These are phyloP conservation scores for Populus hybrid DNA, from an alignment of 441 rosid genomes.

Conservation along the genomic window DNA sequence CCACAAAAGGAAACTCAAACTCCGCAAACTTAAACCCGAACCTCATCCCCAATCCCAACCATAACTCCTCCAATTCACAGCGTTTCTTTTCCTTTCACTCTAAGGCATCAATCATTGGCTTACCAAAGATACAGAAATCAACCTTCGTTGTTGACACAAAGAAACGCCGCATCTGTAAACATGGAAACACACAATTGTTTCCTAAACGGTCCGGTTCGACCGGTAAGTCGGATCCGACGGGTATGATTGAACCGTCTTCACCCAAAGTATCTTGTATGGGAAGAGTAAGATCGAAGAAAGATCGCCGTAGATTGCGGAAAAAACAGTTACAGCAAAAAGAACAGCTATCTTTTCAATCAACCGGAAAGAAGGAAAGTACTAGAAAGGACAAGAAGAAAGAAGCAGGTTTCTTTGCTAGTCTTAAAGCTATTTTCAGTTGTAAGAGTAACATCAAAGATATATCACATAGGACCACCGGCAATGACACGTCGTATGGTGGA, in stretches of 20 bases:
- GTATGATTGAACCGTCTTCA: constrained; percentile 62
- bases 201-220: constrained; percentile 57
- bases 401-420: constrained; percentile 47
- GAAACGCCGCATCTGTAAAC: constrained; percentile 46
- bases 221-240: constrained; percentile 41
- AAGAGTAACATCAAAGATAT: constrained; percentile 14
- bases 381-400: constrained; percentile 31
- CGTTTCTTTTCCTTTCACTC: constrained; percentile 46
- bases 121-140: constrained; percentile 69
- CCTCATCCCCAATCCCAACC: not conserved
- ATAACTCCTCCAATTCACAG: constrained; percentile 53
- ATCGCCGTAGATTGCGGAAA: constrained; percentile 44
- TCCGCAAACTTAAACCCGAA: constrained; percentile 14
- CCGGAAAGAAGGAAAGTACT: constrained; percentile 19
- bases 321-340: constrained; percentile 12
- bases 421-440: constrained; percentile 50
- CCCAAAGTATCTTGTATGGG: constrained; percentile 96
- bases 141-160: constrained; percentile 45
- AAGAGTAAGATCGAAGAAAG: constrained; percentile 72
- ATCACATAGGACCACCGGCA: constrained; percentile 7
- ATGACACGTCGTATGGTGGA: constrained; percentile 18
- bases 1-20: constrained; percentile 50
- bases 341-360: constrained; percentile 6
- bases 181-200: constrained; percentile 44
- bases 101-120: constrained; percentile 61